A percentile compares a stretch with the other conserved stretches of the same genome.
phyloP scores from a whole-genome alignment of 108 stramenopile genomes.

The Cyclotella distinguenda region DNA sequence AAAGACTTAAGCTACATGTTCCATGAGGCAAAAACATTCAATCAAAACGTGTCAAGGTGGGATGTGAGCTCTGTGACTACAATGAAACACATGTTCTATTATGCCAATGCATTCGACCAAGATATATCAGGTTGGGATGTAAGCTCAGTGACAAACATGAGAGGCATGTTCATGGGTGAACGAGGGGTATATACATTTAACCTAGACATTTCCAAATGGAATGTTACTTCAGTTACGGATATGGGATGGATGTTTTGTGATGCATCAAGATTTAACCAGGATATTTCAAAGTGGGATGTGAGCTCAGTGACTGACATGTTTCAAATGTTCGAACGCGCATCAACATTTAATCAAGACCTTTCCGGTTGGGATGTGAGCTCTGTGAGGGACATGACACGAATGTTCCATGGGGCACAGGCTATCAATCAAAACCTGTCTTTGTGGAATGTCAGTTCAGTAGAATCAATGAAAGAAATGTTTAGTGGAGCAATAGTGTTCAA shows the following conservation, averaged over 20 bases:
- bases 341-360: neutral
- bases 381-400: neutral
- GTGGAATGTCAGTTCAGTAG: constrained; percentile 40
- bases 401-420: constrained; percentile 26
- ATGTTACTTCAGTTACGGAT: neutral
- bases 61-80: neutral
- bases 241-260: neutral
- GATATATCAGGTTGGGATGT: neutral
- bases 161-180: too few relatives aligned
- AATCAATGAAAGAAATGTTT: constrained; percentile 23
- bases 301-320: neutral
- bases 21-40: neutral
- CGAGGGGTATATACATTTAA: too few relatives aligned
- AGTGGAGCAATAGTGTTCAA: neutral
- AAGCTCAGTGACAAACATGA: too few relatives aligned
- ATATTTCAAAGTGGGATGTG: neutral
- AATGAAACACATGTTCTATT: neutral
- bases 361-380: neutral
- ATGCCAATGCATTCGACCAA: neutral
- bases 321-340: neutral
- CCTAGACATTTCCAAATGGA: neutral
- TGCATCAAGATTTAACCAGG: neutral
- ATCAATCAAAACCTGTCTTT: constrained; percentile 37
- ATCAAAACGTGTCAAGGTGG: neutral
- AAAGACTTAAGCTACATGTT: neutral